phyloP scores from a whole-genome alignment of 2,329 filamentous ascomycete genomes.

The Fusarium mundagurra region DNA sequence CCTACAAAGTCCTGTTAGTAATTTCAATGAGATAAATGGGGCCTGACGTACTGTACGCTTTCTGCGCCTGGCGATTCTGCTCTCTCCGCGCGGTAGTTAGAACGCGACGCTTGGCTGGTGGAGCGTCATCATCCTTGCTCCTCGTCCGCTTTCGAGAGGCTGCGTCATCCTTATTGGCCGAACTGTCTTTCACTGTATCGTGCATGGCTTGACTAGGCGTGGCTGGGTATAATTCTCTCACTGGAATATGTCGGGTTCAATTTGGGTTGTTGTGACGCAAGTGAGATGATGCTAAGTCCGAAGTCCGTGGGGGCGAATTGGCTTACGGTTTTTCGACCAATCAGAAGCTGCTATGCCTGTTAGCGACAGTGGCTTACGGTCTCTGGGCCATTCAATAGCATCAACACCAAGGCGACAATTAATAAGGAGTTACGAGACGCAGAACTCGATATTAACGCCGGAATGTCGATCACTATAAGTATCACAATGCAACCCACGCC shows the following conservation, averaged over 20 bases:
- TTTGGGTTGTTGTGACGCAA: background rate
- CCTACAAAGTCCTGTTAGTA: background rate
- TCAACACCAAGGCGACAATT: background rate
- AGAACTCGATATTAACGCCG: background rate
- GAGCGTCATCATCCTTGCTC: background rate
- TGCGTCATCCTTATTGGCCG: rapidly evolving
- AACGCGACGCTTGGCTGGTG: constrained; percentile 12
- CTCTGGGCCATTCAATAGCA: background rate
- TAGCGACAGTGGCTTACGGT: constrained; percentile 13
- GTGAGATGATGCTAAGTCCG: background rate
- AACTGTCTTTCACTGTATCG: rapidly evolving
- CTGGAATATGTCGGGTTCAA: background rate
- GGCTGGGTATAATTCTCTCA: background rate
- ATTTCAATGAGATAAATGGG: no score
- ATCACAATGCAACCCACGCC: rapidly evolving
- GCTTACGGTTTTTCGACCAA: constrained; percentile 38
- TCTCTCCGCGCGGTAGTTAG: constrained; percentile 38
- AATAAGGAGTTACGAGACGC: background rate
- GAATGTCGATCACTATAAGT: background rate
- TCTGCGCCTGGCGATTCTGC: constrained; percentile 41
- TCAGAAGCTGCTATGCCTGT: background rate
- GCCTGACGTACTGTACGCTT: constrained; percentile 32
- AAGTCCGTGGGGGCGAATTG: background rate
- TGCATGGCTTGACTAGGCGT: background rate
- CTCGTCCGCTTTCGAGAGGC: background rate